A percentile compares a stretch with the other conserved stretches of the same genome.
These are phyloP conservation scores for Acrasis kona DNA, from an alignment of 78 protist genomes.

Conservation along the genomic window DNA sequence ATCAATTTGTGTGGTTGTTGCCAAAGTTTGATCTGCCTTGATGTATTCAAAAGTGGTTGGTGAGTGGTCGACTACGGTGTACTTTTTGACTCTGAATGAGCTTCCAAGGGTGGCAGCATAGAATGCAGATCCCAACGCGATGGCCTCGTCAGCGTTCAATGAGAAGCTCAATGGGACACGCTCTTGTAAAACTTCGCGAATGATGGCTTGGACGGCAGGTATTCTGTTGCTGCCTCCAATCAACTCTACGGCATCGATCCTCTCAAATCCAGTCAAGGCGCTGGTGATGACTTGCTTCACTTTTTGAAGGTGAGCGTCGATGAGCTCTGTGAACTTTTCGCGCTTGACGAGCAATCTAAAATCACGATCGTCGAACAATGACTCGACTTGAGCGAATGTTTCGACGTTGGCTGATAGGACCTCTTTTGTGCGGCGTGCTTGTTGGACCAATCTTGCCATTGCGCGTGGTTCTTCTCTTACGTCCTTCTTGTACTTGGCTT, in stretches of 20 bases:
- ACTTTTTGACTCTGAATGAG: background rate
- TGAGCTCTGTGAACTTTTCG: slow-evolving; percentile 1
- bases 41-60: too few relatives aligned
- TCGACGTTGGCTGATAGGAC: slow-evolving; percentile 22
- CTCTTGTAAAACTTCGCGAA: background rate
- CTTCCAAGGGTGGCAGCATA: background rate
- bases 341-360: background rate
- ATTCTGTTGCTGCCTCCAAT: slow-evolving; percentile 17
- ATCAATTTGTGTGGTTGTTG: too few relatives aligned
- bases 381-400: slow-evolving; percentile 8
- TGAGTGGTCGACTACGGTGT: background rate
- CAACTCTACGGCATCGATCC: background rate
- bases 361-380: background rate
- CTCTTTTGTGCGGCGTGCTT: slow-evolving; percentile 11
- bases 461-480: background rate
- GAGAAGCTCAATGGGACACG: background rate
- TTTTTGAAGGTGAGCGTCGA: background rate
- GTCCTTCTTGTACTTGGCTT: background rate
- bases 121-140: slow-evolving; percentile 24
- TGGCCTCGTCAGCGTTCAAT: slow-evolving; percentile 25
- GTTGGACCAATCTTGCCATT: background rate
- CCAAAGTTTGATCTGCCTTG: too few relatives aligned
- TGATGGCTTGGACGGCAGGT: background rate
- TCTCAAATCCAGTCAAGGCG: background rate
- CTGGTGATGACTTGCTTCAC: background rate